These are phyloP conservation scores for Trichocomaceae sp. DNA, from an alignment of 2,329 filamentous ascomycete species.

Conservation along the genomic window DNA sequence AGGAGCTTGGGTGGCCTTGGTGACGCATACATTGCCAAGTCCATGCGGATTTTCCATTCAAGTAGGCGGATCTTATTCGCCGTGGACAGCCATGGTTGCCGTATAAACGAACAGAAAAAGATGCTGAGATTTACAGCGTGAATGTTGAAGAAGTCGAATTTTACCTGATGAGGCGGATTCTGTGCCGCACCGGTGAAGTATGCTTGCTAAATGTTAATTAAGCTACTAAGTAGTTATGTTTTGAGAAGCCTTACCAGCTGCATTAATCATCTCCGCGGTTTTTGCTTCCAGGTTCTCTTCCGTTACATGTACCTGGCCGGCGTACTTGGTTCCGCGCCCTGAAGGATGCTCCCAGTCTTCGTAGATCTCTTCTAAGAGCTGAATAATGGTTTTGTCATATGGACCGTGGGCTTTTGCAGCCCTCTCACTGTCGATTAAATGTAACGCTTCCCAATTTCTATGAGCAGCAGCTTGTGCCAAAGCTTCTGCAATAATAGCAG, in stretches of 20 bases:
- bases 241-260: slow-evolving; percentile 38
- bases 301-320: slow-evolving; percentile 52
- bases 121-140: slow-evolving; percentile 71
- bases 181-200: slow-evolving; percentile 51
- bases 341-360: slow-evolving; percentile 28
- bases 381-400: slow-evolving; percentile 37
- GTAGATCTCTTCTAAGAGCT: slow-evolving; percentile 57
- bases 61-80: slow-evolving; percentile 56
- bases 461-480: slow-evolving; percentile 73
- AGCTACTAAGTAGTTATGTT: neutral
- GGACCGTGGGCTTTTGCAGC: slow-evolving; percentile 20
- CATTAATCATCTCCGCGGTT: slow-evolving; percentile 64
- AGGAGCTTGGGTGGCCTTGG: slow-evolving; percentile 57
- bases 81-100: slow-evolving; percentile 50
- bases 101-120: slow-evolving; percentile 59
- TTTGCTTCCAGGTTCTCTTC: slow-evolving; percentile 52
- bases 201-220: slow-evolving; percentile 35
- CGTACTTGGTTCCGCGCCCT: slow-evolving; percentile 44
- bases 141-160: slow-evolving; percentile 78
- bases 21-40: slow-evolving; percentile 67
- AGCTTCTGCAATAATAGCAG: slow-evolving; percentile 71
- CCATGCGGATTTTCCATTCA: slow-evolving; percentile 72
- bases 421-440: slow-evolving; percentile 43
- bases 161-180: slow-evolving; percentile 57
- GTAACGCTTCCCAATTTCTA: slow-evolving; percentile 46